These are phyloP conservation scores for Phytophthora crassamura DNA, from an alignment of 352 stramenopile species.

Conservation along the genomic window DNA sequence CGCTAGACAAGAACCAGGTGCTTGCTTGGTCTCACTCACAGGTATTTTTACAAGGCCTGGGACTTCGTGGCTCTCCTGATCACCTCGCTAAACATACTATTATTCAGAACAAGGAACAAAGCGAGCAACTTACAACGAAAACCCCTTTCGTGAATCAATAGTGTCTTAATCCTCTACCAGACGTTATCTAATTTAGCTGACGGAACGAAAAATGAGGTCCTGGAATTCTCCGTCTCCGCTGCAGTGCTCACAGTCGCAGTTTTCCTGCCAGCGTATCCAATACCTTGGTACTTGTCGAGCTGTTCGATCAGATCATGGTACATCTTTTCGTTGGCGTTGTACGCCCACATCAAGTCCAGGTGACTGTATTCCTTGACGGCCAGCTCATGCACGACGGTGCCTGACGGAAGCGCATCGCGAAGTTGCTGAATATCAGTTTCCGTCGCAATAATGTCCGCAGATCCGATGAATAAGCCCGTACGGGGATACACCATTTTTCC, in stretches of 20 bases:
- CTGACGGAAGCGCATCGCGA: constrained; percentile 35
- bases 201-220: constrained; percentile 28
- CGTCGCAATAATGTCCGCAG: constrained; percentile 48
- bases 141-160: too few species aligned
- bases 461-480: constrained; percentile 47
- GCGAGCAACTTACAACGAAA: too few species aligned
- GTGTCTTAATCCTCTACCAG: too few species aligned
- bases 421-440: constrained; percentile 46
- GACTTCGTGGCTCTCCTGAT: too few species aligned
- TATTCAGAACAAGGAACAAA: too few species aligned
- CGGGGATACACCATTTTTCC: constrained; percentile 44
- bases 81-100: too few species aligned
- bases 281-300: constrained; percentile 45
- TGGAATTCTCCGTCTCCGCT: constrained; percentile 3
- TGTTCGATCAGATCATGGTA: constrained; percentile 53
- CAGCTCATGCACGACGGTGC: constrained; percentile 52
- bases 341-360: constrained; percentile 59
- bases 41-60: too few species aligned
- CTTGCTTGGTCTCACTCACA: too few species aligned
- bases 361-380: constrained; percentile 53
- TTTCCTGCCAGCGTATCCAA: constrained; percentile 32
- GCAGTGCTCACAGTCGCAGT: background rate
- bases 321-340: constrained; percentile 47
- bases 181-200: constrained; percentile 21
- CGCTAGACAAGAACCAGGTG: background rate